Conservation (phyloP, 1,284 basidiomycete species). For the Fomes fomentarius region DNA sequence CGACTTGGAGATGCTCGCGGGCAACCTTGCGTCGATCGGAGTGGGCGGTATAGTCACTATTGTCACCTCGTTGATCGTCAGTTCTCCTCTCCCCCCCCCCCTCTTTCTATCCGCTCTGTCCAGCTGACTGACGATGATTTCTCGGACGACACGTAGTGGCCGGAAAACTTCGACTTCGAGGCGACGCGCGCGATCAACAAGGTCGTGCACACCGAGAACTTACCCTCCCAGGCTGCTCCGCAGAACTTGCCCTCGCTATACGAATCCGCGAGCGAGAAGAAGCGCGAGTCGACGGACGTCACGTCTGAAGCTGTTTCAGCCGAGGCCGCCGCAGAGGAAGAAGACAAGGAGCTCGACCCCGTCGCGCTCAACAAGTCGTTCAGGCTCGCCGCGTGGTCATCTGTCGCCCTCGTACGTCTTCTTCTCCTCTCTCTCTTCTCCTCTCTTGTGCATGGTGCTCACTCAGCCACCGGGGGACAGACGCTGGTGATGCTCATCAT, state of each 20-base stretch:
- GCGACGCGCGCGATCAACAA: constrained; percentile 77
- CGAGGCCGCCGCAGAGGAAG: constrained; percentile 39
- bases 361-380: constrained; percentile 71
- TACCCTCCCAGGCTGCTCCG: constrained; percentile 1
- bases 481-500: constrained; percentile 67
- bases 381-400: constrained; percentile 75
- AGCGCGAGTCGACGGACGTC: constrained; percentile 32
- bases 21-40: constrained; percentile 86
- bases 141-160: constrained; percentile 55
- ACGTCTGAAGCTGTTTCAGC: constrained; percentile 37
- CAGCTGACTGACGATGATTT: background rate
- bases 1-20: constrained; percentile 84
- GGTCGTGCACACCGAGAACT: constrained; percentile 32
- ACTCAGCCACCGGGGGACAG: constrained; percentile 36
- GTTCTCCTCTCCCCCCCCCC: constrained; percentile 24
- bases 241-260: constrained; percentile 24
- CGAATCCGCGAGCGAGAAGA: constrained; percentile 44
- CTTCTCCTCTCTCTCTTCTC: background rate
- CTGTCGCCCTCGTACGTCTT: constrained; percentile 61
- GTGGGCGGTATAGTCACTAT: constrained; percentile 80
- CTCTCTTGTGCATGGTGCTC: too few species aligned
- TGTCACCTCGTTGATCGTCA: constrained; percentile 61
- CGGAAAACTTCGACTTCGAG: constrained; percentile 81
- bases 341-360: constrained; percentile 64
- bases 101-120: too few species aligned